Evolutionary conservation across 2,329 filamentous ascomycete genomes (phyloP), one percentile per base, ranked within the genome.

Genomic region (Fusarium compactum): DNA sequence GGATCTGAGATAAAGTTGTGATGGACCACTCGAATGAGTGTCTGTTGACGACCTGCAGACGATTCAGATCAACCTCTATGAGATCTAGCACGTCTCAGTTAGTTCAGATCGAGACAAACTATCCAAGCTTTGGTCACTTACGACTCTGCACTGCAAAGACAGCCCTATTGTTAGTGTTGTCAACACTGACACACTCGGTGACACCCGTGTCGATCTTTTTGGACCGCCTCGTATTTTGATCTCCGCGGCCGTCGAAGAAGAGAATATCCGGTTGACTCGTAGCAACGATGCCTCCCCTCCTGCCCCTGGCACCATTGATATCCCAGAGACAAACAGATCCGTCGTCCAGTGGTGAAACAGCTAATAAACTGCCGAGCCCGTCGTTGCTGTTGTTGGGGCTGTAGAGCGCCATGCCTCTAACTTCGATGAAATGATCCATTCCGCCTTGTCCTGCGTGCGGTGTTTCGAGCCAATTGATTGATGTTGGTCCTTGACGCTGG

Each of bases 291-390:
- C 84, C 86, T 3, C 92, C 92, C 69, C 85, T 86, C 67, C 77
- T 83, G 8, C 80, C 80, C 50, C 82, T 81, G 30, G 84, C 86
- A 3, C 86, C 87, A 58, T 86, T 89, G 53, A 93, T 82, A 76
- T 97, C 92, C 94, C 94, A 98, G 9, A 97, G 81, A 72, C 91
- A 93, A n/a, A 98, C 86, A 54, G 92, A 94, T 1, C 94, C 94
- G 76, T 98, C 93, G 62, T 97, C 93, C 10, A 97, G 83, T 4
- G 94, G 93, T 1, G 92, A 91, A 18, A 97, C 86, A 0, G 93
- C 89, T 57, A 90, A 83, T 66, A 85, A 67, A 5, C 81, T 81
- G 30, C 80, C 82, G 18, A 73, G 58, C 5, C 76, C 76, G 18
- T 86, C 83, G 25, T 87, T 83, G 20, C 86, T 80, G n/a, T 84